Conservation (phyloP, 129 eudicot genomes). For the Ambrosia artemisiifolia region DNA sequence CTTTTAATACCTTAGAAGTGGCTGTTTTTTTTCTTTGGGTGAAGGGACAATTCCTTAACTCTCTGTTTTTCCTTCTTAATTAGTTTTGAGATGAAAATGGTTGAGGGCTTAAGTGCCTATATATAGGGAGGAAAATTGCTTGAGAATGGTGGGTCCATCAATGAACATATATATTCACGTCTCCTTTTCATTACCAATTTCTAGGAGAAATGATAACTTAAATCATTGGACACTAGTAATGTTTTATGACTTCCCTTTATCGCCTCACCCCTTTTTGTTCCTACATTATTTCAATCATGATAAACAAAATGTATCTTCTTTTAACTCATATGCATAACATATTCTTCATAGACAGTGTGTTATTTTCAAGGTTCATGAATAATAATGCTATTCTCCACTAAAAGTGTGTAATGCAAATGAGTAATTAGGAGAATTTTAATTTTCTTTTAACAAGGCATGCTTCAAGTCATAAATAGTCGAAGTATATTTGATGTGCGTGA, state of each 20-base stretch:
- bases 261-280: neutral
- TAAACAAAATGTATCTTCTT: neutral
- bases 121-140: slow-evolving; percentile 35
- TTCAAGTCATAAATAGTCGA: no score
- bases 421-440: no score
- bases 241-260: neutral
- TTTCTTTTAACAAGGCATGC: no score
- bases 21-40: neutral
- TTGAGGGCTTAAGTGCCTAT: slow-evolving; percentile 11
- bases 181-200: neutral
- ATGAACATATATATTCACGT: no score
- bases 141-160: slow-evolving; percentile 19
- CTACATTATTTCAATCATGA: neutral
- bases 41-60: slow-evolving; percentile 4
- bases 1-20: neutral
- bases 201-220: neutral
- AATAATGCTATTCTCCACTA: no score
- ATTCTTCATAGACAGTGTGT: no score
- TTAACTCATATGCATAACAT: no score
- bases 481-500: no score
- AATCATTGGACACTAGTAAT: neutral
- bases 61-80: neutral
- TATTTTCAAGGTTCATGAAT: no score
- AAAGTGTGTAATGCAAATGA: no score
- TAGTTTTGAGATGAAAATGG: slow-evolving; percentile 2